Percentiles rank a stretch among this genome's conserved stretches.
Conservation (phyloP, 306 rosid species). For the Pterocarpus macrocarpus region DNA sequence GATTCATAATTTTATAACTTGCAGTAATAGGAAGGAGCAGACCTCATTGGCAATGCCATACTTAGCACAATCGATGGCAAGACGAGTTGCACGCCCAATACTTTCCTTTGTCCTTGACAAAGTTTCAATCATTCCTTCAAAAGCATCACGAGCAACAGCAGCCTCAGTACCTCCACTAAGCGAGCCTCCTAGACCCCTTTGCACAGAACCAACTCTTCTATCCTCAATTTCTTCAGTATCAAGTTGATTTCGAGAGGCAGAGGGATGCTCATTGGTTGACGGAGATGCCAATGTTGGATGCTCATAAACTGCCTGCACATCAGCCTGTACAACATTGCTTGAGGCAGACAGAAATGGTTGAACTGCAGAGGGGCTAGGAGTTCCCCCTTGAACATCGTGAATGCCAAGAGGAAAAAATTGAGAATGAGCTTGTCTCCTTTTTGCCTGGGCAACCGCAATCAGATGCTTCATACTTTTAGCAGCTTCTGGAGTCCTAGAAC, state of each 20-base stretch:
- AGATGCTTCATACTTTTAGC: constrained; percentile 82
- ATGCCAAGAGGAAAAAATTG: constrained; percentile 63
- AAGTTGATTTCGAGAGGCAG: constrained; percentile 61
- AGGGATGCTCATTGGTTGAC: constrained; percentile 60
- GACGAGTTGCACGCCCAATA: constrained; percentile 99
- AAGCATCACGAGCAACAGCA: constrained; percentile 98
- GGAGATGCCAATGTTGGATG: constrained; percentile 68
- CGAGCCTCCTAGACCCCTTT: constrained; percentile 74
- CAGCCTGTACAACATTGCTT: constrained; percentile 58
- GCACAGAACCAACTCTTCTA: constrained; percentile 76
- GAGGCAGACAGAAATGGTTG: constrained; percentile 65
- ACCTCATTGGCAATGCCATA: constrained; percentile 99
- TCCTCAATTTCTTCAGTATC: constrained; percentile 84
- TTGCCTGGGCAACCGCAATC: constrained; percentile 96
- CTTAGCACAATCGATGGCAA: constrained; percentile 98
- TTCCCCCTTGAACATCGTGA: constrained; percentile 63
- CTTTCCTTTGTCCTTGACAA: constrained; percentile 99
- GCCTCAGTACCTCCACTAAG: constrained; percentile 99
- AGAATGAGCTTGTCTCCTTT: constrained; percentile 78
- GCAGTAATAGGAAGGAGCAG: constrained; percentile 35
- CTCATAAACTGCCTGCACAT: constrained; percentile 68
- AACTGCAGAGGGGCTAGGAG: constrained; percentile 78
- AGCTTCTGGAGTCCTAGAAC: constrained; percentile 74
- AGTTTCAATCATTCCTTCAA: constrained; percentile 99
- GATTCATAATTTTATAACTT: constrained; percentile 32